Conservation (phyloP, 257 asterid species). For the Lycium barbarum region DNA sequence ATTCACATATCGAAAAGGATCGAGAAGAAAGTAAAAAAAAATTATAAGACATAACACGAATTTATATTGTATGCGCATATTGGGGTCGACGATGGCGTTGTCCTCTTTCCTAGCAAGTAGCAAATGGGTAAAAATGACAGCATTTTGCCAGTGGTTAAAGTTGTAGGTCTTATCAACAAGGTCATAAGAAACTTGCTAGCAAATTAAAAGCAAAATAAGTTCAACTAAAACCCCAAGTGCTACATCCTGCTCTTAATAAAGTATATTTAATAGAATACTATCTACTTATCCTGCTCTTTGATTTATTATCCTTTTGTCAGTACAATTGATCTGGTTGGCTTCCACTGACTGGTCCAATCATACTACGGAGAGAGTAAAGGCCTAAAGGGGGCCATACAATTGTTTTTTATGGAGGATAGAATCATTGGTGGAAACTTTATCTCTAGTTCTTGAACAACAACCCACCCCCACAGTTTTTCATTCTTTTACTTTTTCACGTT, state of each 20-base stretch:
- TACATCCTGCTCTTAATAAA: background rate
- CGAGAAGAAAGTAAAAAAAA: no score
- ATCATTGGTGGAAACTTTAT: constrained; percentile 32
- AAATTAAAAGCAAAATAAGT: background rate
- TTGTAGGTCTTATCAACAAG: constrained; percentile 17
- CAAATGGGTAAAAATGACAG: constrained; percentile 25
- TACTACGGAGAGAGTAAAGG: constrained; percentile 1
- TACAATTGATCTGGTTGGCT: constrained; percentile 35
- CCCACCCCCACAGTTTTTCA: background rate
- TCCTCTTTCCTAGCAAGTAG: constrained; percentile 7
- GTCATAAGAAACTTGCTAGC: constrained; percentile 26
- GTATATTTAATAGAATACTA: background rate
- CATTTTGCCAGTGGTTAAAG: constrained; percentile 21
- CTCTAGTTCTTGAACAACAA: background rate
- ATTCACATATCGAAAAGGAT: no score
- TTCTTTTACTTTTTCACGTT: background rate
- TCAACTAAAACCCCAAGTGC: background rate
- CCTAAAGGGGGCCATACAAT: constrained; percentile 1
- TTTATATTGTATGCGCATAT: no score
- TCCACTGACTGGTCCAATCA: constrained; percentile 31
- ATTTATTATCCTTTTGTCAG: constrained; percentile 29
- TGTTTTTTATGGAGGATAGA: background rate
- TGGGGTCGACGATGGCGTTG: no score
- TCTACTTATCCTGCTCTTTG: constrained; percentile 20
- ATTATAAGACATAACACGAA: no score